Evolutionary conservation across 176 grass and related monocot species (phyloP).

Genomic region (Aegilops speltoides): DNA sequence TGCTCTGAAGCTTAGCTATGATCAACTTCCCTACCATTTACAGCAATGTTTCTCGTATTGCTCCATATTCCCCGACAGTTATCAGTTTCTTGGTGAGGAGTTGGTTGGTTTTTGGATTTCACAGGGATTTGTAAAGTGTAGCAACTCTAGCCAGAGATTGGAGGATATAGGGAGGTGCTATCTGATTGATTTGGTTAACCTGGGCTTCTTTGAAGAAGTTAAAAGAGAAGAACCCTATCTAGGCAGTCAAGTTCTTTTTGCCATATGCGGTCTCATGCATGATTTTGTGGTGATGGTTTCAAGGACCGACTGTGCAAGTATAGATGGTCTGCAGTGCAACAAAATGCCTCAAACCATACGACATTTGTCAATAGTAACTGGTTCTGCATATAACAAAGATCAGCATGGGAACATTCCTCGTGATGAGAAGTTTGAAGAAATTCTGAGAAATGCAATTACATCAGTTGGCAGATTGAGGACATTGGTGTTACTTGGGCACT

Average conservation of each 20-base stretch:
- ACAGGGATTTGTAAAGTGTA: conserved; percentile 39
- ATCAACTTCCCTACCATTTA: conserved; percentile 1
- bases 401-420: not conserved
- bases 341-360: not conserved
- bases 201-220: conserved; percentile 7
- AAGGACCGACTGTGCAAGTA: not conserved
- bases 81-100: not conserved
- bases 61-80: conserved; percentile 6
- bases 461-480: conserved; percentile 31
- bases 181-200: conserved; percentile 24
- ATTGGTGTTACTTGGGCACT: conserved; percentile 32
- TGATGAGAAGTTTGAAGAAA: conserved; percentile 2
- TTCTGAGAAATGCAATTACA: not conserved
- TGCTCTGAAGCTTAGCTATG: conserved; percentile 28
- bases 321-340: not conserved
- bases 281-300: conserved; percentile 43
- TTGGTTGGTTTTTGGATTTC: conserved; percentile 40
- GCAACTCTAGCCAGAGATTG: not conserved
- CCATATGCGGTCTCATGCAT: conserved; percentile 39
- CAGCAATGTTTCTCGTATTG: conserved; percentile 19
- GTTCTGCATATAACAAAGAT: not conserved
- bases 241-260: not conserved
- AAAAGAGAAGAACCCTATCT: not conserved
- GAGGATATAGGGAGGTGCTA: conserved; percentile 33
- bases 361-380: conserved; percentile 41